These are phyloP conservation scores for Rhodomyrtus psidioides DNA, from an alignment of 441 rosid species.

Conservation along the genomic window DNA sequence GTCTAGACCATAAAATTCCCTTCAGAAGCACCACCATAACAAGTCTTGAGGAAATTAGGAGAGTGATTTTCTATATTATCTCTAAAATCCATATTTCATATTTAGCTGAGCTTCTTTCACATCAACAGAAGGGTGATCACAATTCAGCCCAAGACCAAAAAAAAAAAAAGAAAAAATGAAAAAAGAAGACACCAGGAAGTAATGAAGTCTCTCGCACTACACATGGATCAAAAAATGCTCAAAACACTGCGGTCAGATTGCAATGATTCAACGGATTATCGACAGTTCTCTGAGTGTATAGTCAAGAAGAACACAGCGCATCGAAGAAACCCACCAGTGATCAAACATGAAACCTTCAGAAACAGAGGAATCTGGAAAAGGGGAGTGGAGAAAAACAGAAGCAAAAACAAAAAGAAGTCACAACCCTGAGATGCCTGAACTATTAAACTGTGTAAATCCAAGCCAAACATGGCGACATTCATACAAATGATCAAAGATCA, in stretches of 20 bases:
- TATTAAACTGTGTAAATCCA: not conserved
- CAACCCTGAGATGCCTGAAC: too few relatives aligned
- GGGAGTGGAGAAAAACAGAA: not conserved
- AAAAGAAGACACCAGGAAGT: not conserved
- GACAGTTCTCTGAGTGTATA: not conserved
- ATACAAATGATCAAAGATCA: not conserved
- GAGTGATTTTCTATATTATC: not conserved
- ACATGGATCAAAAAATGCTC: not conserved
- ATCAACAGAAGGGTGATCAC: not conserved
- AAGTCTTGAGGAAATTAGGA: not conserved
- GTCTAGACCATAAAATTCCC: not conserved
- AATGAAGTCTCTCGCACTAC: too few relatives aligned
- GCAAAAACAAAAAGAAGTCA: not conserved
- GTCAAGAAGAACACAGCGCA: not conserved
- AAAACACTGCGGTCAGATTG: not conserved
- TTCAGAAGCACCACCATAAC: not conserved
- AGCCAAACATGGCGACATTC: not conserved
- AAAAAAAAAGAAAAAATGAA: too few relatives aligned
- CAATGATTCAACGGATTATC: not conserved
- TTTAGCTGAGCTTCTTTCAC: not conserved
- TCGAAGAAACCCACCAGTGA: not conserved
- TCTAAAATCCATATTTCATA: not conserved
- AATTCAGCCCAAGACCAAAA: not conserved
- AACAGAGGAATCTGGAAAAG: not conserved
- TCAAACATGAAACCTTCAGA: not conserved